Evolutionary conservation across 768 basidiomycete genomes (phyloP).

Genomic region (Mycena rebaudengoi): DNA sequence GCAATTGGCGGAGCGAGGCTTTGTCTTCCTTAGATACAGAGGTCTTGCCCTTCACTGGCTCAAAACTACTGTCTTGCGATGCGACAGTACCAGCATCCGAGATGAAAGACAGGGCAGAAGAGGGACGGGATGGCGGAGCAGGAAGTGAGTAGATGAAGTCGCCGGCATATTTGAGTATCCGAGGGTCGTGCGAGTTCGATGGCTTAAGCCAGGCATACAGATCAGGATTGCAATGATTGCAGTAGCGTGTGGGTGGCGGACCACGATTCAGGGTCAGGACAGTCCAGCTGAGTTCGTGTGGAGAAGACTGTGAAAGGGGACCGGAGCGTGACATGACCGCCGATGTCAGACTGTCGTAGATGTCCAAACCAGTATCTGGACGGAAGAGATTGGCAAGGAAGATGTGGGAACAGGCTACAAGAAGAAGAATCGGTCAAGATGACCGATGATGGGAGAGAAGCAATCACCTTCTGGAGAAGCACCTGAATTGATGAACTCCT

Average conservation of each 20-base stretch:
- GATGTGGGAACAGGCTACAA: conserved; percentile 19
- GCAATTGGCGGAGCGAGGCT: background rate
- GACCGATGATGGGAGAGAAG: background rate
- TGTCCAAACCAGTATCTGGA: conserved; percentile 19
- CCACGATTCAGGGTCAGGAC: background rate
- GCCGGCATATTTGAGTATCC: conserved; percentile 3
- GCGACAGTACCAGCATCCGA: background rate
- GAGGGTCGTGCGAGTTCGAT: background rate
- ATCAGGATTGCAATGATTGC: conserved; percentile 16
- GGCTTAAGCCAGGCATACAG: background rate
- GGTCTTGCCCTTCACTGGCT: conserved; percentile 6
- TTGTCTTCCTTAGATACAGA: conserved; percentile 1
- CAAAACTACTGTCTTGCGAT: background rate
- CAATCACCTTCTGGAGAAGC: background rate
- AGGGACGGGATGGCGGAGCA: background rate
- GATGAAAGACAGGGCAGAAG: background rate
- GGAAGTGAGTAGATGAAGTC: conserved; percentile 7
- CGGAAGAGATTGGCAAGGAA: conserved; percentile 14
- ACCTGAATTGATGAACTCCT: conserved; percentile 23
- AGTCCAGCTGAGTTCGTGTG: conserved; percentile 19
- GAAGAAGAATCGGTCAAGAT: background rate
- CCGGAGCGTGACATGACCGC: background rate
- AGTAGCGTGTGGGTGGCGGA: conserved; percentile 12
- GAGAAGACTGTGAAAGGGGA: background rate
- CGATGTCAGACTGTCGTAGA: conserved; percentile 3